Evolutionary conservation across 2,329 filamentous ascomycete genomes (phyloP).

Genomic region (Cercospora berteroae): DNA sequence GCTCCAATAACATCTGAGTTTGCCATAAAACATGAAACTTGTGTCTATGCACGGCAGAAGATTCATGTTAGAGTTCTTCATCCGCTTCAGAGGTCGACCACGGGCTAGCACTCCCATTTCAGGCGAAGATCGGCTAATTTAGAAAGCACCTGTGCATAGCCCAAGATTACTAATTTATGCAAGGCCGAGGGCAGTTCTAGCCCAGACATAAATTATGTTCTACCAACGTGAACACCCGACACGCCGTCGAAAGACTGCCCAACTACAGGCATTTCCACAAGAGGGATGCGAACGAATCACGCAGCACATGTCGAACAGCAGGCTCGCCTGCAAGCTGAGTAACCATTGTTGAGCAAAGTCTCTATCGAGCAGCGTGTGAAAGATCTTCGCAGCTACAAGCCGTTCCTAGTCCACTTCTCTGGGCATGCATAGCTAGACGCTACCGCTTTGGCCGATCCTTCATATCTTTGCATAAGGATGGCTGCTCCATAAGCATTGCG

Average conservation of each 20-base stretch:
- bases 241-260: background rate
- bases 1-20: background rate
- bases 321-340: background rate
- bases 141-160: background rate
- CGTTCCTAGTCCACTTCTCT: background rate
- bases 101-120: background rate
- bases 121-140: background rate
- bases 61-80: background rate
- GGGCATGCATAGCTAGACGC: background rate
- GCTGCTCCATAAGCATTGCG: background rate
- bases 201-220: background rate
- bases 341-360: background rate
- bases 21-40: background rate
- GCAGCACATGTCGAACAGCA: background rate
- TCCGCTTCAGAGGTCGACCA: background rate
- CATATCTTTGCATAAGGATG: background rate
- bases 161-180: background rate
- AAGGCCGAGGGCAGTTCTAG: background rate
- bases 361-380: background rate
- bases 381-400: background rate
- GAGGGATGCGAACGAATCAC: background rate
- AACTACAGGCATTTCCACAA: background rate
- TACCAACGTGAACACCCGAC: background rate
- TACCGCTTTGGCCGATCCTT: background rate
- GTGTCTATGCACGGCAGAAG: background rate